These are phyloP conservation scores for Aurinia saxatilis DNA, from an alignment of 345 rosid genomes.

Conservation along the genomic window DNA sequence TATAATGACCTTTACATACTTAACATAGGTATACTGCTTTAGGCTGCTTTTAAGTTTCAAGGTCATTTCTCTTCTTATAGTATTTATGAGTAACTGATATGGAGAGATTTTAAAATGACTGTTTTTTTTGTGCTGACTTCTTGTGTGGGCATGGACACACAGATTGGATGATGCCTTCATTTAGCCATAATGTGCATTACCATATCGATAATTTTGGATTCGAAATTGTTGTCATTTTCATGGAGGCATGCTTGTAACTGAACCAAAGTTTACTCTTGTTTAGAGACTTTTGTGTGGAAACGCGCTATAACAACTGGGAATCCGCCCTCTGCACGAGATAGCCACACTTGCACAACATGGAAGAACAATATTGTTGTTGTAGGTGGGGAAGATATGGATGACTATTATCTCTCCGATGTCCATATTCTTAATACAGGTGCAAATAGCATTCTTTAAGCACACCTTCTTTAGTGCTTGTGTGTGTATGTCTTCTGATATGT, in stretches of 20 bases:
- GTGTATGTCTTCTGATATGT: conserved; percentile 10
- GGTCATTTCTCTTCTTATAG: neutral
- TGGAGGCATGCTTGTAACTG: neutral
- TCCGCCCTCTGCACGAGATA: conserved; percentile 86
- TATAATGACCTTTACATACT: conserved; percentile 81
- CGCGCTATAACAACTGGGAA: conserved; percentile 62
- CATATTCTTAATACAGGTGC: conserved; percentile 89
- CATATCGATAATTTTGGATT: neutral
- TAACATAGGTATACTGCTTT: conserved; percentile 53
- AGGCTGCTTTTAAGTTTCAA: conserved; percentile 2
- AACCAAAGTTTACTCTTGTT: conserved; percentile 10
- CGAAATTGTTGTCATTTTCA: neutral
- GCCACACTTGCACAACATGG: conserved; percentile 96
- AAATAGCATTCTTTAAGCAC: neutral
- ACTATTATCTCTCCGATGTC: conserved; percentile 82
- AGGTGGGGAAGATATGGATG: conserved; percentile 95
- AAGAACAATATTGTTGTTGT: conserved; percentile 70
- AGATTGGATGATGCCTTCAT: neutral
- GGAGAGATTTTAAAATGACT: neutral
- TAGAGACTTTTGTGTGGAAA: conserved; percentile 89
- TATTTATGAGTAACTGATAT: neutral
- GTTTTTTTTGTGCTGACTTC: neutral
- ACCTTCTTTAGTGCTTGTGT: neutral
- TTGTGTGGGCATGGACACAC: neutral
- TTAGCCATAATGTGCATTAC: neutral